A percentile compares a stretch with the other conserved stretches of the same genome.
phyloP scores from a whole-genome alignment of 106 monocot genomes.

The Dendrobium huoshanense region DNA sequence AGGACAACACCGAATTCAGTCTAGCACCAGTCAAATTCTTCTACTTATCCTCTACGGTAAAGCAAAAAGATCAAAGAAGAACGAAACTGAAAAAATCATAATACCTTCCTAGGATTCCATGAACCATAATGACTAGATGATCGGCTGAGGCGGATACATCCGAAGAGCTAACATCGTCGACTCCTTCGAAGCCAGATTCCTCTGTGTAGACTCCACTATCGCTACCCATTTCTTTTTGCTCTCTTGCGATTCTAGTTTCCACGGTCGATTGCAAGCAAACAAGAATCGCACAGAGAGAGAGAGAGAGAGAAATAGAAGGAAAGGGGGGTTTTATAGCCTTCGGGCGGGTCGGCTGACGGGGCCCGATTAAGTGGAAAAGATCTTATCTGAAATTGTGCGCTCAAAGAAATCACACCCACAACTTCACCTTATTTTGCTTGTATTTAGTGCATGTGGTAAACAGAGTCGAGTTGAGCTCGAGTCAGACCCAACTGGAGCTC shows the following conservation, averaged over 20 bases:
- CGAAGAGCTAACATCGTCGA: constrained; percentile 20
- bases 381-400: too few species aligned
- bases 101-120: constrained; percentile 92
- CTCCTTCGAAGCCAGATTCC: constrained; percentile 32
- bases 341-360: background rate
- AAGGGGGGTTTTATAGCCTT: background rate
- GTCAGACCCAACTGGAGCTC: too few species aligned
- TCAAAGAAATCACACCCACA: too few species aligned
- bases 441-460: too few species aligned
- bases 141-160: constrained; percentile 40
- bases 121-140: constrained; percentile 91
- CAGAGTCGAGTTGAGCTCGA: too few species aligned
- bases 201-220: constrained; percentile 25
- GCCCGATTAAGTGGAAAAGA: background rate
- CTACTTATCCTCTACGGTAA: background rate
- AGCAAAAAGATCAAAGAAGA: background rate
- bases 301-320: background rate
- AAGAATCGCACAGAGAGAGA: background rate
- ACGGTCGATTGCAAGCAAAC: background rate
- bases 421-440: too few species aligned
- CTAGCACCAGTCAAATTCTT: background rate
- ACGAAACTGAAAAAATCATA: background rate
- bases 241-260: background rate
- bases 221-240: constrained; percentile 23
- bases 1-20: background rate